Evolutionary conservation across 169 alveolate genomes (phyloP).

Genomic region (Babesia ovata): DNA sequence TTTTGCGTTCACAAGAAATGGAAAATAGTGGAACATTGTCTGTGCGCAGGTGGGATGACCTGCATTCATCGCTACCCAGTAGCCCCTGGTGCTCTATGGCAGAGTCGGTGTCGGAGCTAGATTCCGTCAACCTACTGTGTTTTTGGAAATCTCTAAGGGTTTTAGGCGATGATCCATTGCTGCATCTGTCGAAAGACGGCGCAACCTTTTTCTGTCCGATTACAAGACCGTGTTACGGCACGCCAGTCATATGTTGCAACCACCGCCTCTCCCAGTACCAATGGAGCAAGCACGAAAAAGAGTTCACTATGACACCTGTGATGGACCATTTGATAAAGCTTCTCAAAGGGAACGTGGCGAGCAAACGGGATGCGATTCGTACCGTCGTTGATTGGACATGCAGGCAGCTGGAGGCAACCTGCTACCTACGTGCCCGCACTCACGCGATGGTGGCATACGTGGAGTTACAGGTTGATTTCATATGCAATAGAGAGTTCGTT

Average conservation of each 20-base stretch:
- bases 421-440: background rate
- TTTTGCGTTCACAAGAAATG: background rate
- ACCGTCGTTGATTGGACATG: slow-evolving; percentile 11
- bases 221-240: slow-evolving; percentile 7
- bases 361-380: background rate
- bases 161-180: background rate
- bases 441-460: slow-evolving; percentile 7
- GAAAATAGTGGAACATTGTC: too few species aligned
- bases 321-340: slow-evolving; percentile 23
- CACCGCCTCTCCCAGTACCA: slow-evolving; percentile 10
- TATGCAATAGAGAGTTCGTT: background rate
- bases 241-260: slow-evolving; percentile 11
- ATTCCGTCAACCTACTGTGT: background rate
- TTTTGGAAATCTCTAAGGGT: slow-evolving; percentile 1
- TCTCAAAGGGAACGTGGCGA: background rate
- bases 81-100: slow-evolving; percentile 11
- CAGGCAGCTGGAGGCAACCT: background rate
- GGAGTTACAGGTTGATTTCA: too few species aligned
- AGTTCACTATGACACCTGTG: background rate
- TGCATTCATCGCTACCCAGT: background rate
- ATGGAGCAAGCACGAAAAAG: slow-evolving; percentile 26
- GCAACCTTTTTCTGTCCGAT: slow-evolving; percentile 2
- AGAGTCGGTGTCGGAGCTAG: background rate
- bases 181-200: too few species aligned
- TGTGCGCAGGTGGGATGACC: slow-evolving; percentile 6